phyloP scores from a whole-genome alignment of 2,329 filamentous ascomycete genomes.

The Gaeumannomyces sp. region DNA sequence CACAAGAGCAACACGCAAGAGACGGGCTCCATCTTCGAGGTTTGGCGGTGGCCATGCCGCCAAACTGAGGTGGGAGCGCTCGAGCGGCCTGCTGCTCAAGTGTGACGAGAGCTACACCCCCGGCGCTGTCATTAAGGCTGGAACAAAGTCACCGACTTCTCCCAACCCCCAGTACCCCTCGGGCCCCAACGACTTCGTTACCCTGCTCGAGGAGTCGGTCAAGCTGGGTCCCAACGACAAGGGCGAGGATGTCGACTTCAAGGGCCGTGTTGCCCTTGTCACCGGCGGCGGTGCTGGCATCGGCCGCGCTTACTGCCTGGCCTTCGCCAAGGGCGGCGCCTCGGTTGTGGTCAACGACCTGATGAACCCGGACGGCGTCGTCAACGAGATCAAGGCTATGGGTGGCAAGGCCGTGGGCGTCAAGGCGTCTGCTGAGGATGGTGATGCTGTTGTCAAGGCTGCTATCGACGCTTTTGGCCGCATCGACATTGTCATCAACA shows the following conservation, averaged over 20 bases:
- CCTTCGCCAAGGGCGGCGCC: slow-evolving; percentile 74
- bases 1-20: slow-evolving; percentile 80
- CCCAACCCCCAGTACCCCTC: slow-evolving; percentile 73
- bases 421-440: slow-evolving; percentile 90
- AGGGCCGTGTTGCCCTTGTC: slow-evolving; percentile 76
- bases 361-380: slow-evolving; percentile 83
- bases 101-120: slow-evolving; percentile 84
- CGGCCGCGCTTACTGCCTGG: slow-evolving; percentile 81
- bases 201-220: slow-evolving; percentile 75
- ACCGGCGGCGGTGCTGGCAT: slow-evolving; percentile 87
- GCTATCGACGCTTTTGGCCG: slow-evolving; percentile 92
- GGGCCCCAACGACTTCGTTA: slow-evolving; percentile 83
- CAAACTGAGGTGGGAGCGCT: slow-evolving; percentile 92
- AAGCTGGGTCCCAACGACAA: slow-evolving; percentile 67
- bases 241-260: slow-evolving; percentile 72
- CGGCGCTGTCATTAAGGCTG: slow-evolving; percentile 80
- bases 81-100: slow-evolving; percentile 82
- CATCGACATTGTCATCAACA: slow-evolving; percentile 94
- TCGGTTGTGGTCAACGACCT: slow-evolving; percentile 93
- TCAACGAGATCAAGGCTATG: slow-evolving; percentile 83
- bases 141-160: slow-evolving; percentile 83
- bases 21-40: slow-evolving; percentile 87
- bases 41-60: slow-evolving; percentile 86
- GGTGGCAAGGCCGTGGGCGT: slow-evolving; percentile 89
- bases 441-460: slow-evolving; percentile 82